phyloP scores from a whole-genome alignment of 2,329 filamentous ascomycete species.

The Westerdykella aurantiaca region DNA sequence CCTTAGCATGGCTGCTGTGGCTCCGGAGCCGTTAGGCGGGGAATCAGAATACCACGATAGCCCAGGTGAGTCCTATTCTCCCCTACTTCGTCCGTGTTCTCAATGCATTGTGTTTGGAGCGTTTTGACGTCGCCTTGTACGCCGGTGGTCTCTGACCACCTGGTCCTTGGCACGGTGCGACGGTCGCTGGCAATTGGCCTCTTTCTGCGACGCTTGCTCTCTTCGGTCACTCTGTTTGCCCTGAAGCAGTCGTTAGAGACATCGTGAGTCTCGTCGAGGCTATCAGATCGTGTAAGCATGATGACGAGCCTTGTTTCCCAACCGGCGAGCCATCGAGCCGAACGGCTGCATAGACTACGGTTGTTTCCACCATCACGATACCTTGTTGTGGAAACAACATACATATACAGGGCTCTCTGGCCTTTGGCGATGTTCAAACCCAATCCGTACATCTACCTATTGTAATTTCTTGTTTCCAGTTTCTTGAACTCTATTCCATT shows the following conservation, averaged over 20 bases:
- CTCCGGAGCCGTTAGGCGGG: conserved; percentile 27
- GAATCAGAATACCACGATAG: conserved; percentile 27
- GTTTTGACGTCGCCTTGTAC: conserved; percentile 29
- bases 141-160: conserved; percentile 13
- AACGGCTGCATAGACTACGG: conserved; percentile 19
- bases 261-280: conserved; percentile 26
- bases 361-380: conserved; percentile 6
- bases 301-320: conserved; percentile 16
- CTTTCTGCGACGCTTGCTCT: conserved; percentile 8
- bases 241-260: conserved; percentile 25
- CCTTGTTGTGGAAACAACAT: conserved; percentile 9
- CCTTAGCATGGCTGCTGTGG: conserved; percentile 33
- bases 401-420: conserved; percentile 32
- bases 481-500: conserved; percentile 3
- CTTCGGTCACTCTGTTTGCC: conserved; percentile 8
- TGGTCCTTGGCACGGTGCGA: conserved; percentile 14
- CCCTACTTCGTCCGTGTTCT: conserved; percentile 20
- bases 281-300: conserved; percentile 18
- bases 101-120: conserved; percentile 27
- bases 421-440: conserved; percentile 20
- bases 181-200: conserved; percentile 16
- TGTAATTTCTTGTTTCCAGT: conserved; percentile 24
- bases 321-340: conserved; percentile 19
- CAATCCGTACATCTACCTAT: conserved; percentile 17
- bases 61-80: conserved; percentile 27